These are phyloP conservation scores for Kodamaea sagamina DNA, from an alignment of 805 yeast genomes.

Conservation along the genomic window DNA sequence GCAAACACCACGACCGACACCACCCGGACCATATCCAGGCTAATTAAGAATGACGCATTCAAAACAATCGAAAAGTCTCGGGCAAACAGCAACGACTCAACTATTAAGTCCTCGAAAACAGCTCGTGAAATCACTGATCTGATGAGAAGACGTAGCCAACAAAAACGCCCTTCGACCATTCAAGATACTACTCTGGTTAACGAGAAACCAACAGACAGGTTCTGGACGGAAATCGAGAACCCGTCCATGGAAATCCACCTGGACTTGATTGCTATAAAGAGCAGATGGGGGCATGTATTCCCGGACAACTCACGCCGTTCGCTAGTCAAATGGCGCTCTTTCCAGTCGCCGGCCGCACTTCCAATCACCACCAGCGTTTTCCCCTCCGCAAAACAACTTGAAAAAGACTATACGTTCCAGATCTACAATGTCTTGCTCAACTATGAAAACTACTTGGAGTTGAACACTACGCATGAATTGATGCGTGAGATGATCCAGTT, in stretches of 20 bases:
- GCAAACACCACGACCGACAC: background rate
- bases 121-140: background rate
- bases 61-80: background rate
- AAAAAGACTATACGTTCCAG: constrained; percentile 72
- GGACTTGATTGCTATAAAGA: constrained; percentile 61
- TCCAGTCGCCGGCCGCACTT: constrained; percentile 89
- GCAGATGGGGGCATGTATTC: constrained; percentile 90
- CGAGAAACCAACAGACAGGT: constrained; percentile 15
- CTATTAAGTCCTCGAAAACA: constrained; percentile 1
- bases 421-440: constrained; percentile 78
- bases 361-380: constrained; percentile 81
- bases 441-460: constrained; percentile 53
- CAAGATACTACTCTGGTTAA: background rate
- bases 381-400: constrained; percentile 69
- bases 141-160: constrained; percentile 6
- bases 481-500: constrained; percentile 86
- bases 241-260: constrained; percentile 70
- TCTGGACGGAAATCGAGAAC: constrained; percentile 49
- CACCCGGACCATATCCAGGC: background rate
- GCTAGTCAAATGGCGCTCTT: constrained; percentile 87
- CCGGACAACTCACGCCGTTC: constrained; percentile 68
- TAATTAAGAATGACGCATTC: background rate
- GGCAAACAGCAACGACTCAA: constrained; percentile 5
- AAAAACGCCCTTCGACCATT: constrained; percentile 4
- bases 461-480: constrained; percentile 55